These are phyloP conservation scores for Raddia distichophylla DNA, from an alignment of 176 grass and related monocot genomes.

Conservation along the genomic window DNA sequence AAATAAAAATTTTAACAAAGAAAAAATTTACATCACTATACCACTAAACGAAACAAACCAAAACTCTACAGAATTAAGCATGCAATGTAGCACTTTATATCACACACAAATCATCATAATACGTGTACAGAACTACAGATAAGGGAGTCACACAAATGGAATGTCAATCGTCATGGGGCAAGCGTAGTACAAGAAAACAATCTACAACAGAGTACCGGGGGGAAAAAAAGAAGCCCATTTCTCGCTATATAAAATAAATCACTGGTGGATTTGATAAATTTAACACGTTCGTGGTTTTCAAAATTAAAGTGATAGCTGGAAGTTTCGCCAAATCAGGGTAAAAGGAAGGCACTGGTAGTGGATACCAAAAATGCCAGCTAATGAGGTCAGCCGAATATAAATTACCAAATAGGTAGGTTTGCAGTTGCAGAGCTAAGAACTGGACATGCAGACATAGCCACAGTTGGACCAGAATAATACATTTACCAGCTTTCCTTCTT, in stretches of 20 bases:
- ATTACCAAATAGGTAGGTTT: slow-evolving; percentile 62
- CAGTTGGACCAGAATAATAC: slow-evolving; percentile 52
- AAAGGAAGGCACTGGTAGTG: slow-evolving; percentile 48
- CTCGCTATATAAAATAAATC: slow-evolving; percentile 20
- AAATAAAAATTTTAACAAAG: not conserved
- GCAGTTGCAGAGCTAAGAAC: slow-evolving; percentile 51
- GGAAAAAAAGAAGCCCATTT: not conserved
- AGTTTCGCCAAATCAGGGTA: slow-evolving; percentile 43
- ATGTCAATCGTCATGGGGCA: not conserved
- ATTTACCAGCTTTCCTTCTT: slow-evolving; percentile 58
- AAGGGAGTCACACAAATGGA: slow-evolving; percentile 25
- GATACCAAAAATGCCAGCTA: slow-evolving; percentile 54
- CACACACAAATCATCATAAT: slow-evolving; percentile 7
- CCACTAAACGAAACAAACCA: slow-evolving; percentile 1
- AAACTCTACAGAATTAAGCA: slow-evolving; percentile 25
- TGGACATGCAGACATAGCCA: slow-evolving; percentile 49
- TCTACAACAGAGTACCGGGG: not conserved
- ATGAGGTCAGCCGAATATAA: slow-evolving; percentile 54
- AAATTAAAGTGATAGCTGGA: slow-evolving; percentile 18
- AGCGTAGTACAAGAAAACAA: slow-evolving; percentile 11
- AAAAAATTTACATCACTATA: not conserved
- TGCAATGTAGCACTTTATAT: slow-evolving; percentile 22
- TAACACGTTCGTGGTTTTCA: slow-evolving; percentile 26
- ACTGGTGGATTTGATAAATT: slow-evolving; percentile 11
- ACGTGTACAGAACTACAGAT: not conserved